Conservation (phyloP, 1,139 yeast species). For the Taphrina pruni region DNA sequence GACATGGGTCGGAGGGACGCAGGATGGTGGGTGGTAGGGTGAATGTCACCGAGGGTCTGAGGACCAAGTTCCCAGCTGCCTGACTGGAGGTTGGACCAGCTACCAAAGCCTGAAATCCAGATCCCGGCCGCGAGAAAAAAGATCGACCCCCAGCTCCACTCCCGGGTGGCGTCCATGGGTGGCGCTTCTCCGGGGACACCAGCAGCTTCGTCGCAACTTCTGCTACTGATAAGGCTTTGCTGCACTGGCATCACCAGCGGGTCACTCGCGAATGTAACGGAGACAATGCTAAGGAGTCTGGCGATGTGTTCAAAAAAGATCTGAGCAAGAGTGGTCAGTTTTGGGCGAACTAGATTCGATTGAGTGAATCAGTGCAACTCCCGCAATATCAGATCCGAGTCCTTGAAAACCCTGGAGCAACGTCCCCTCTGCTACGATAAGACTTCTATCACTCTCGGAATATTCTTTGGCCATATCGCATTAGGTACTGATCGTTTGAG, state of each 20-base stretch:
- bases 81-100: background rate
- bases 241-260: background rate
- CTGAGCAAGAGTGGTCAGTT: background rate
- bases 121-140: slow-evolving; percentile 5
- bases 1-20: background rate
- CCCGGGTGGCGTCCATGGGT: slow-evolving; percentile 2
- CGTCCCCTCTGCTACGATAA: background rate
- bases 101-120: background rate
- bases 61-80: no score
- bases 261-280: no score
- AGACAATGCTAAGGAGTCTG: no score
- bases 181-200: background rate
- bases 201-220: background rate
- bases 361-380: background rate
- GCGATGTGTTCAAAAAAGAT: no score
- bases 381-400: background rate
- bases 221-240: slow-evolving; percentile 1
- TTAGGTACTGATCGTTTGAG: background rate
- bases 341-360: background rate
- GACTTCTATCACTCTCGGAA: background rate
- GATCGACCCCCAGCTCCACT: background rate
- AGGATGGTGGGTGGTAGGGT: background rate
- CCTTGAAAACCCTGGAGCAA: background rate
- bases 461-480: background rate
- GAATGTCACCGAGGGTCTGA: background rate